Base-by-base conservation (phyloP, 163 green algal species). In the Chloroidium sp. region DNA sequence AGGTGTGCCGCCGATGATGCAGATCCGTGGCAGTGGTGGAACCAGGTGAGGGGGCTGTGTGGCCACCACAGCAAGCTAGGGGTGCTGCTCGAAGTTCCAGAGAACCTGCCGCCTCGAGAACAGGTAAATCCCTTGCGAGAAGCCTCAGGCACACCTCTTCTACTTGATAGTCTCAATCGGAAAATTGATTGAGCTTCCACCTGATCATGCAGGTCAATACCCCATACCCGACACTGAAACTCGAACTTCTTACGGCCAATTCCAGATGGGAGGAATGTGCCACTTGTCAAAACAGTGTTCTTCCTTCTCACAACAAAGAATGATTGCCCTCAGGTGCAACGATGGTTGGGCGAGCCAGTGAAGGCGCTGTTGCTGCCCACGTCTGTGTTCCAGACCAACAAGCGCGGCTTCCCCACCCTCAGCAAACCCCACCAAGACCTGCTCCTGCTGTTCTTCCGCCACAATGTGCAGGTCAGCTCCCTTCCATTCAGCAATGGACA, bases 311-410 rank as follows among this genome's bases (percentile, higher is more conserved):
- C 76, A 0, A 80, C 81, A 59, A 77, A 90, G 14, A 90, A 89
- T 3, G 36, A 78, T 6, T 75, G 77, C 2, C 76, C 68, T 3
- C 62, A 81, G 68, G 75, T 97, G 57, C 62, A 84, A 2, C 89
- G 94, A 6, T 98, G 95, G 94, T 74, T 91, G 57, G 95, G 91
- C 1, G 94, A 98, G 89, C 92, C 93, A 0, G 84, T 98, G 59
- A 94, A 93, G 80, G 93, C 92, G 0, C 77, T 97, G 61, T 64
- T 96, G 67, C 80, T 98, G 79, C 90, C 89, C 60, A 93, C 89
- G 10, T 74, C 78, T 76, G 77, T 89, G 1, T 98, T 98, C 81
- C 82, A 87, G 60, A 90, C 88, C 80, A 99, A 98, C 92, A 93
- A 93, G 79, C 85, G 88, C 1, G 94, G 95, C 64, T 98, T 92